Evolutionary conservation across 108 stramenopile species (phyloP), one percentile per base, ranked within the genome.

Genomic region (Pseudonitzschia multiseries): DNA sequence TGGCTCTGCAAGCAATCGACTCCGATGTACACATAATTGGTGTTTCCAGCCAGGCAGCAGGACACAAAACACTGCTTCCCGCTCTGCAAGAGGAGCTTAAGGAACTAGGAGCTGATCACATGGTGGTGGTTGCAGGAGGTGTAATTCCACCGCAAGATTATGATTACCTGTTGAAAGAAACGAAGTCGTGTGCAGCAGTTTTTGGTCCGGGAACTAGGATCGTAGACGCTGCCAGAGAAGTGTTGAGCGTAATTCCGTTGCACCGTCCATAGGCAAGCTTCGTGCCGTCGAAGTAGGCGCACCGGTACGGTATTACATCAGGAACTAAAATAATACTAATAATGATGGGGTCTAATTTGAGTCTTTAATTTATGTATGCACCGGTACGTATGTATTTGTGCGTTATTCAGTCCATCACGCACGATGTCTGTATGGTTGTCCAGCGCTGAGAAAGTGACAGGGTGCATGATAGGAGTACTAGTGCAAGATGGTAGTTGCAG

Each of bases 181-280:
- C 82, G 26, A 86, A 89, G 51, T 93, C 95, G 24, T 96, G 93
- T 56, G 72, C 75, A 50, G 96, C 93, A 33, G 81, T 99, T 42
- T 99, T 98, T 74, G 99, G 99, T 18, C 99, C 99, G 29, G 99
- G 99, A 36, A 98, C 98, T 15, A 85, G 96, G 32, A 91, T 99
- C 43, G 91, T 96, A 13, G 83, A 87, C 63, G 96, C 96, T 17
- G 97, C 97, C 18, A 64, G 73, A 46, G 70, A 91, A 64, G 93
- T 96, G 9, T 62, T 99, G 64, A 72, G 73, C 28, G 65, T 89
- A 61, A 96, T 98, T 66, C 71, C 63, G 5, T 15, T 28, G 5
- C 22, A 27, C 26, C 57, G 14, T 27, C 24, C 22, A 27, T 59
- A 59, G n/a, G 26, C 29, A 59, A 22, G n/a, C n/a, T n/a, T n/a